Conservation (phyloP, 2,329 filamentous ascomycete genomes). For the Spiromastix sp. region DNA sequence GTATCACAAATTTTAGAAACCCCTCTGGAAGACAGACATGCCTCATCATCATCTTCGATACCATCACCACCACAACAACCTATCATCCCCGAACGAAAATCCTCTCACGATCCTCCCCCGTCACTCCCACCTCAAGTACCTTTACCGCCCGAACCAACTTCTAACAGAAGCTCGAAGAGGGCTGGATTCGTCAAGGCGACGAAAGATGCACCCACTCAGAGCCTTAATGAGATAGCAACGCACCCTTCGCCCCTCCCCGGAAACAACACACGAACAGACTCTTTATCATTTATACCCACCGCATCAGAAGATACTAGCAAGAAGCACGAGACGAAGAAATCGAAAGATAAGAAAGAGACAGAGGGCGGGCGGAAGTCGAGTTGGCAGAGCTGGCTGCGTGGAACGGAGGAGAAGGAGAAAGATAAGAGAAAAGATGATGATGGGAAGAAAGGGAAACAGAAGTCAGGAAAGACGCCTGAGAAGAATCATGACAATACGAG, state of each 20-base stretch:
- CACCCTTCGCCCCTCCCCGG: constrained; percentile 61
- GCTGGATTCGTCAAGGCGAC: constrained; percentile 20
- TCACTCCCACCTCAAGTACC: constrained; percentile 38
- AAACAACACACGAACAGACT: constrained; percentile 62
- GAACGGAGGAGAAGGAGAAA: constrained; percentile 62
- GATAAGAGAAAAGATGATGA: constrained; percentile 43
- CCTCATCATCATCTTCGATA: constrained; percentile 1
- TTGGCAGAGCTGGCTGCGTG: constrained; percentile 61
- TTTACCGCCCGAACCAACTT: constrained; percentile 15
- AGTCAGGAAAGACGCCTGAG: constrained; percentile 43
- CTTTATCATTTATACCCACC: constrained; percentile 70
- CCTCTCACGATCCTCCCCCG: constrained; percentile 36
- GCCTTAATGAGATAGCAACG: constrained; percentile 54
- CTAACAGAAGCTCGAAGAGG: constrained; percentile 22
- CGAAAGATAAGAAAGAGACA: constrained; percentile 59
- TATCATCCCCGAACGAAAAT: constrained; percentile 42
- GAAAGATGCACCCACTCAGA: constrained; percentile 35
- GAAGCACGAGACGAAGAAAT: constrained; percentile 57
- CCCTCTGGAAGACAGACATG: constrained; percentile 8
- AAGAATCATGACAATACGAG: constrained; percentile 64
- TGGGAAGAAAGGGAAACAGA: constrained; percentile 57
- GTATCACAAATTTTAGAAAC: constrained; percentile 44
- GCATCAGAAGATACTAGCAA: constrained; percentile 54
- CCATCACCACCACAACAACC: constrained; percentile 15
- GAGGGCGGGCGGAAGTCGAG: constrained; percentile 65